Evolutionary conservation across 2,329 filamentous ascomycete species (phyloP).

Genomic region (Trichoderma asperellum): DNA sequence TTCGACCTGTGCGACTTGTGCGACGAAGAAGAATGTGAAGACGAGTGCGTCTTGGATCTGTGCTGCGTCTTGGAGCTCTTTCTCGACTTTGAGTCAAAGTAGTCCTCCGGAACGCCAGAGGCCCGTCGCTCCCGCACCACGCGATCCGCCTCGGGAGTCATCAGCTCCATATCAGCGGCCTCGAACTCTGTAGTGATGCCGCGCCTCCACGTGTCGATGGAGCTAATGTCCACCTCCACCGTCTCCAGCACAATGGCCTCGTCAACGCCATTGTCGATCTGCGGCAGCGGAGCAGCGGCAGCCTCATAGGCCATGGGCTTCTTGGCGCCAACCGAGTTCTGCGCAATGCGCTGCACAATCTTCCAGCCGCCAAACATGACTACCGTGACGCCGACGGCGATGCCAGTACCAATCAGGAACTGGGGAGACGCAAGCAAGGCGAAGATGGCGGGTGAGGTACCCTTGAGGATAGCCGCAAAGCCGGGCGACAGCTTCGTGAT

Average conservation of each 20-base stretch:
- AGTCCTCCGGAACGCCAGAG: conserved; percentile 44
- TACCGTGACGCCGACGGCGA: conserved; percentile 89
- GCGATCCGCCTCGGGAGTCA: conserved; percentile 59
- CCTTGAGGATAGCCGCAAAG: conserved; percentile 75
- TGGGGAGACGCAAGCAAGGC: conserved; percentile 86
- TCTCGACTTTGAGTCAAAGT: conserved; percentile 46
- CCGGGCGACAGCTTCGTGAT: conserved; percentile 82
- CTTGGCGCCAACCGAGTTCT: conserved; percentile 39
- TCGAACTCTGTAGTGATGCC: conserved; percentile 54
- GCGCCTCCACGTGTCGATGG: conserved; percentile 62
- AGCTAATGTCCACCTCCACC: conserved; percentile 60
- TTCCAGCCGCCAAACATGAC: conserved; percentile 97
- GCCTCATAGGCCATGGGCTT: conserved; percentile 39
- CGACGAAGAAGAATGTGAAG: conserved; percentile 32
- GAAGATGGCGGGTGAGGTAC: conserved; percentile 82
- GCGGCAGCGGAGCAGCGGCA: conserved; percentile 37
- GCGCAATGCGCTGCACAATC: conserved; percentile 84
- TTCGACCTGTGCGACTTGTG: conserved; percentile 38
- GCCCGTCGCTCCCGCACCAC: conserved; percentile 35
- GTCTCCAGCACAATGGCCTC: conserved; percentile 62
- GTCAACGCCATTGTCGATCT: conserved; percentile 47
- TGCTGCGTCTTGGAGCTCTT: conserved; percentile 41
- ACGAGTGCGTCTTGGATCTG: conserved; percentile 37
- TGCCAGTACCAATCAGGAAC: conserved; percentile 89
- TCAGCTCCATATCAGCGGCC: conserved; percentile 59